Evolutionary conservation across 192 early-diverging fungal genomes (phyloP), one percentile per base, ranked within the genome.

Genomic region (Entophlyctis luteolus): DNA sequence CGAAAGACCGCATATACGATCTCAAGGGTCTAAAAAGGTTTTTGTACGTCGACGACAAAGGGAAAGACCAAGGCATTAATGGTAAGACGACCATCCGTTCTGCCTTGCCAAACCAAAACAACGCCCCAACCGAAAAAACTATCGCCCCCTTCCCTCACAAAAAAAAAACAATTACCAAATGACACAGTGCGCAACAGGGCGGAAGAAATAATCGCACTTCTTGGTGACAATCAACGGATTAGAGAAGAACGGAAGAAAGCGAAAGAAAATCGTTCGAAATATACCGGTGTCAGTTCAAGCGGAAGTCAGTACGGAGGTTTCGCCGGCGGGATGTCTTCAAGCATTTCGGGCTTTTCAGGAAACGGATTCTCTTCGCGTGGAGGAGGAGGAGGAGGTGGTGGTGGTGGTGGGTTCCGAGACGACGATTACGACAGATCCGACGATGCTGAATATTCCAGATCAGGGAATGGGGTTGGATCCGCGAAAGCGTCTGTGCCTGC

Each of bases 31-130:
- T 95, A 55, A 81, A 86, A 55, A 94, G 84, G 79, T 98, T 93
- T 67, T 86, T 93, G 53, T 92, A 87, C 58, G 81, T 93, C 28
- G 95, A 97, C 68, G 91, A 93, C 25, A 93, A 93, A 65, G 88
- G 88, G 71, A 98, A 98, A 70, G 96, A 98, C 74, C 94, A 98
- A 74, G 96, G 96, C 3, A 87, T 98, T 52, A 97, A 97, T 65
- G 89, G 93, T 93, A 87, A 70, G 65, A 72, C 22, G 4, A 27
- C 8, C 38, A 12, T 45, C 10, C n/a, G n/a, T n/a, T n/a, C n/a
- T n/a, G n/a, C n/a, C n/a, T n/a, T n/a, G n/a, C n/a, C n/a, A n/a
- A n/a, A n/a, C n/a, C n/a, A n/a, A n/a, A n/a, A n/a, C n/a, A n/a
- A n/a, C n/a, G n/a, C n/a, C n/a, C n/a, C n/a, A n/a, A n/a, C n/a